These are phyloP conservation scores for Durusdinium trenchii DNA, from an alignment of 73 alveolate species.

Conservation along the genomic window DNA sequence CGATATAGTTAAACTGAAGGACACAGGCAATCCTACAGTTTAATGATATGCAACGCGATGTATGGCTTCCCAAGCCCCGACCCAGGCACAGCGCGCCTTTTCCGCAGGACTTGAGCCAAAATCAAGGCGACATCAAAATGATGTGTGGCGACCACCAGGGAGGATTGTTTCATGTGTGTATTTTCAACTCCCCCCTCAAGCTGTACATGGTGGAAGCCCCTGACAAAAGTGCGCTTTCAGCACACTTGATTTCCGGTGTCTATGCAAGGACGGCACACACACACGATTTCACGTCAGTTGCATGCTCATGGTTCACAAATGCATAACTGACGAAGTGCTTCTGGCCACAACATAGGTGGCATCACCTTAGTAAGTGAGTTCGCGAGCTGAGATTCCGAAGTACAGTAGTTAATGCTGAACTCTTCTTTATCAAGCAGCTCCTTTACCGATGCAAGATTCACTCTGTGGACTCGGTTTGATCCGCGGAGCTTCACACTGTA, in stretches of 20 bases:
- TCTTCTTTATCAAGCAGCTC: background rate
- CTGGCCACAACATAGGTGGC: background rate
- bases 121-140: background rate
- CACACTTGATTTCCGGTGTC: background rate
- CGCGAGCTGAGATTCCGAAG: background rate
- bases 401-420: background rate
- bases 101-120: background rate
- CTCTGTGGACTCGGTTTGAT: background rate
- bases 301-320: background rate
- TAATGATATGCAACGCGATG: too few species aligned
- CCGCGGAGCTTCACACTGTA: background rate
- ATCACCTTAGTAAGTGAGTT: conserved; percentile 17
- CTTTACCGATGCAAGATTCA: background rate
- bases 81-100: background rate
- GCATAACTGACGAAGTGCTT: background rate
- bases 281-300: too few species aligned
- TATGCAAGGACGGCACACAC: background rate
- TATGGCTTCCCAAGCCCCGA: too few species aligned
- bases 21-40: too few species aligned
- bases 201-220: background rate
- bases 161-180: background rate
- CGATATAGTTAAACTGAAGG: too few species aligned
- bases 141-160: background rate
- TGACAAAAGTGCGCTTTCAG: background rate
- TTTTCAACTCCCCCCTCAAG: background rate